Conservation (phyloP, 2,329 filamentous ascomycete species). For the Lasiodiplodia hormozganensis region DNA sequence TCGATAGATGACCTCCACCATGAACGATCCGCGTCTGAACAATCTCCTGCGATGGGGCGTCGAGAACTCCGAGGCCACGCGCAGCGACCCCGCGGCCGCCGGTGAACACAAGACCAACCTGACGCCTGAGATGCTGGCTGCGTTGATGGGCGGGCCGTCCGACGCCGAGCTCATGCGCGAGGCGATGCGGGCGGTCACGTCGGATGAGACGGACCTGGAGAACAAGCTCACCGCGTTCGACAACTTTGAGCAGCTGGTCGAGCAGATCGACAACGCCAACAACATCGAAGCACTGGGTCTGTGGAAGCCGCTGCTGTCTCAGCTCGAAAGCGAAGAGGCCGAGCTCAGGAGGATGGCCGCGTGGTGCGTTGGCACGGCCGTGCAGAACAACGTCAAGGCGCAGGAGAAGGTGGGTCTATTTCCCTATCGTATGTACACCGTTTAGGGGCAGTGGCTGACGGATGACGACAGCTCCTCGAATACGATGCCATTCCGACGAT, state of each 20-base stretch:
- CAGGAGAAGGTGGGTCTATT: slow-evolving; percentile 69
- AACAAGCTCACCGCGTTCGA: slow-evolving; percentile 86
- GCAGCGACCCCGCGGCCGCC: slow-evolving; percentile 41
- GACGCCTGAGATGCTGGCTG: slow-evolving; percentile 72
- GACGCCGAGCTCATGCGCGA: slow-evolving; percentile 93
- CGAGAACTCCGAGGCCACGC: slow-evolving; percentile 63
- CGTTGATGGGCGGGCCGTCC: slow-evolving; percentile 81
- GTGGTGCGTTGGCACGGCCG: slow-evolving; percentile 93
- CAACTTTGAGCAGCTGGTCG: slow-evolving; percentile 92
- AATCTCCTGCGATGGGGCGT: slow-evolving; percentile 81
- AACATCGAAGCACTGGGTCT: slow-evolving; percentile 80
- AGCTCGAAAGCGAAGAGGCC: slow-evolving; percentile 70
- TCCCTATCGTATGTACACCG: slow-evolving; percentile 21
- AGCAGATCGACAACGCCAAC: slow-evolving; percentile 95
- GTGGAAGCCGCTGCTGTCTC: slow-evolving; percentile 79
- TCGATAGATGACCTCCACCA: slow-evolving; percentile 37
- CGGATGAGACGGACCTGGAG: slow-evolving; percentile 69
- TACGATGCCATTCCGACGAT: slow-evolving; percentile 74
- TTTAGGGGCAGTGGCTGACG: slow-evolving; percentile 26
- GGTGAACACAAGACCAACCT: slow-evolving; percentile 53
- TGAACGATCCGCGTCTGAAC: slow-evolving; percentile 71
- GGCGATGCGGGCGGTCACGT: slow-evolving; percentile 77
- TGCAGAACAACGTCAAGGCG: slow-evolving; percentile 90
- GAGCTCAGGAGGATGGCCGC: slow-evolving; percentile 85
- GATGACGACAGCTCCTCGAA: slow-evolving; percentile 54